Evolutionary conservation across 129 eudicot species (phyloP), one percentile per base, ranked within the genome.

Genomic region (Escallonia rubra): DNA sequence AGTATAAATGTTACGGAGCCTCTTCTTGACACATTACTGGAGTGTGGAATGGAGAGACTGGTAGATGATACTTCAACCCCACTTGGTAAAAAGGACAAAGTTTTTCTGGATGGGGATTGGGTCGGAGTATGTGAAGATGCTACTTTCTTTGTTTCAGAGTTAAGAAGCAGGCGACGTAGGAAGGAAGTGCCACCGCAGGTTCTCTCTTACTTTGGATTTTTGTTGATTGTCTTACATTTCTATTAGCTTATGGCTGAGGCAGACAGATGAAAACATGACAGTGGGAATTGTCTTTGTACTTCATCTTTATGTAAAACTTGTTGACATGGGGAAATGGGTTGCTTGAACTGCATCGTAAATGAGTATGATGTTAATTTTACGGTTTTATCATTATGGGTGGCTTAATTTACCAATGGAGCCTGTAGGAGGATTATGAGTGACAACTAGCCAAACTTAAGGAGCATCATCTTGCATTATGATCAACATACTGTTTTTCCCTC

Each of bases 61-160:
- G 86, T 47, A 42, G 85, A 88, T 54, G 86, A 86, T 61, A 58
- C 73, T 68, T 69, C 81, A 14, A 58, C 76, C 53, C 73, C 74
- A 53, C 76, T 86, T 53, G 50, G 72, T 63, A 81, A 78, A 14
- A 89, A 82, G 56, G 71, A 81, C 67, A 86, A 88, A 53, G 67
- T 92, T 56, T 83, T 92, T 76, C 69, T 92, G 64, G 91, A 92
- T 70, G 98, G 98, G 16, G 94, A 81, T 38, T 85, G 96, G 95
- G 87, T 92, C 15, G 98, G 98, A 72, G 8, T 72, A 16, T 92
- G 95, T 73, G 80, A 57, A 54, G 78, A 88, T 80, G 72, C 96
- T 53, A 47, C 80, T 68, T 78, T 82, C 6, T 91, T 92, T 71
- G 98, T 86, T 73, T 78, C 76, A 64, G 82, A 78, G 63, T 68